These are phyloP conservation scores for Cladosporium sp. DNA, from an alignment of 2,329 filamentous ascomycete genomes.

Conservation along the genomic window DNA sequence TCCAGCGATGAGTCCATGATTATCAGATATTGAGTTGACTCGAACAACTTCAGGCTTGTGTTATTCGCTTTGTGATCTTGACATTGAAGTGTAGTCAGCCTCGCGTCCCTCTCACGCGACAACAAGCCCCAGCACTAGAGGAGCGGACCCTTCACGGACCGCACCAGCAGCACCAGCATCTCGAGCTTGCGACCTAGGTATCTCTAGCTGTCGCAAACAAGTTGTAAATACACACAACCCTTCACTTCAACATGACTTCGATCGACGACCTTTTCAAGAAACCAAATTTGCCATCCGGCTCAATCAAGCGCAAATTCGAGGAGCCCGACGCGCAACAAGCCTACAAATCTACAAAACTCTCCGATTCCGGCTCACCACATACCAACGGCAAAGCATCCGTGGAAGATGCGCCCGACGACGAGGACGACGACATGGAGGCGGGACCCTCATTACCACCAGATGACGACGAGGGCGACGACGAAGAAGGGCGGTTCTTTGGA, in stretches of 20 bases:
- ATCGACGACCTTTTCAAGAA: constrained; percentile 62
- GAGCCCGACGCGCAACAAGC: constrained; percentile 51
- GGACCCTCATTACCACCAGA: constrained; percentile 39
- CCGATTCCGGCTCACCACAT: constrained; percentile 41
- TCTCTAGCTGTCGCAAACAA: not conserved
- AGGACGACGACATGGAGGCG: constrained; percentile 43
- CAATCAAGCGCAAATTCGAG: constrained; percentile 57
- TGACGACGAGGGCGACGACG: constrained; percentile 63
- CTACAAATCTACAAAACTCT: constrained; percentile 58
- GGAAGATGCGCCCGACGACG: constrained; percentile 51
- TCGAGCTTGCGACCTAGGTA: constrained; percentile 2
- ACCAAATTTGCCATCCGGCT: constrained; percentile 40
- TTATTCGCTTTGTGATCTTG: not conserved
- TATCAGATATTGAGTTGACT: not conserved
- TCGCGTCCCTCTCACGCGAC: constrained; percentile 1
- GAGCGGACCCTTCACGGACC: not conserved
- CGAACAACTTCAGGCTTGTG: not conserved
- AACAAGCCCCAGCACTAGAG: not conserved
- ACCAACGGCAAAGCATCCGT: constrained; percentile 42
- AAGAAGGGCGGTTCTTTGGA: constrained; percentile 94
- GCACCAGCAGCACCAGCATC: not conserved
- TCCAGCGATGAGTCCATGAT: constrained; percentile 8
- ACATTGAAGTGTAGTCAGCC: not conserved
- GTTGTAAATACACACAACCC: not conserved
- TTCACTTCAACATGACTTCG: constrained; percentile 47